Evolutionary conservation across 2,329 filamentous ascomycete genomes (phyloP).

Genomic region (Pseudogymnoascus sp.): DNA sequence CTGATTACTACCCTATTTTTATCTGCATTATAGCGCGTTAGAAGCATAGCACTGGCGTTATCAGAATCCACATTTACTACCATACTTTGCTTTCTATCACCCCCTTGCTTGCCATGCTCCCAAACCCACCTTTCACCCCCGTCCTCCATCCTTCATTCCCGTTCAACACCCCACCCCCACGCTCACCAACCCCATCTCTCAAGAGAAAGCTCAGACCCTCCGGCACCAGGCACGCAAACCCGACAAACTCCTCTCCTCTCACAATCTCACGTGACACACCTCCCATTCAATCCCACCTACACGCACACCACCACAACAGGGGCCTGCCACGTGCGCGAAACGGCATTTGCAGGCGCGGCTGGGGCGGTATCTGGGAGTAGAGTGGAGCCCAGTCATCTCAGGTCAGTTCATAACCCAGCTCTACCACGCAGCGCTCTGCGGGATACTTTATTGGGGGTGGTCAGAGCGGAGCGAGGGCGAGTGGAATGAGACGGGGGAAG

Average conservation of each 20-base stretch:
- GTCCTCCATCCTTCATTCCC: not conserved
- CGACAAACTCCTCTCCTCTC: not conserved
- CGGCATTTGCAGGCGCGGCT: not conserved
- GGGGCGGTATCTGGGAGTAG: not conserved
- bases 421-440: not conserved
- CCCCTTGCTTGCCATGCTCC: not conserved
- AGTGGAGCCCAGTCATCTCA: not conserved
- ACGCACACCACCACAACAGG: not conserved
- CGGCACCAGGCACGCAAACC: not conserved
- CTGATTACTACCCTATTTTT: not conserved
- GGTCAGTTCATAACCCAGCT: not conserved
- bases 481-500: not conserved
- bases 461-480: not conserved
- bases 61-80: constrained; percentile 1
- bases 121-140: not conserved
- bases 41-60: constrained; percentile 1
- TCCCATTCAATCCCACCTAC: not conserved
- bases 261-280: not conserved
- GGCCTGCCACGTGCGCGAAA: not conserved
- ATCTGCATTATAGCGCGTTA: not conserved
- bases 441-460: not conserved
- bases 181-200: not conserved
- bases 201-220: not conserved
- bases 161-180: not conserved
- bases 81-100: not conserved